Evolutionary conservation across 495 filamentous ascomycete genomes (phyloP).

Genomic region (Penicillium silybi): DNA sequence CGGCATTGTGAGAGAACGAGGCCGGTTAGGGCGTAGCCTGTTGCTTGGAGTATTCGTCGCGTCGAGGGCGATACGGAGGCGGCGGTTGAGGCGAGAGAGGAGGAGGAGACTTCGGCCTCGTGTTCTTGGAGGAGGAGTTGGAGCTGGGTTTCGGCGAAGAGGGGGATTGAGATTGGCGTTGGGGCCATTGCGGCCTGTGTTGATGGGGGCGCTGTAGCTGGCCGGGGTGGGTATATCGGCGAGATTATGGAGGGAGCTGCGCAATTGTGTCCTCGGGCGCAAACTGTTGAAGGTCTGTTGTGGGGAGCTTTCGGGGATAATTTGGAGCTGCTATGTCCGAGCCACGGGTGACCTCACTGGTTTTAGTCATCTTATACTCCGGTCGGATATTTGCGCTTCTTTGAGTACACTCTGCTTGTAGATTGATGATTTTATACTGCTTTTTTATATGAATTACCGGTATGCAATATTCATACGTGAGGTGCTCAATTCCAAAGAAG

Average conservation of each 20-base stretch:
- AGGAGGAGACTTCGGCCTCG: conserved; percentile 56
- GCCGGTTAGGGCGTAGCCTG: conserved; percentile 83
- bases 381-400: too few species aligned
- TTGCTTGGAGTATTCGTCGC: conserved; percentile 71
- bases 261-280: not conserved
- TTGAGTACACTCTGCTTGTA: too few species aligned
- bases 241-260: not conserved
- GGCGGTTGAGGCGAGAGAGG: conserved; percentile 59
- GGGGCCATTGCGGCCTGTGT: conserved; percentile 12
- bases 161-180: conserved; percentile 56
- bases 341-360: conserved; percentile 4
- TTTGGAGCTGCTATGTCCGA: conserved; percentile 3
- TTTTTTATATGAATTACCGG: too few species aligned
- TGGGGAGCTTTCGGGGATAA: conserved; percentile 10
- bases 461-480: too few species aligned
- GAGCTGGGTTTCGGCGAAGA: conserved; percentile 78
- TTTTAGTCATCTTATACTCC: conserved; percentile 23
- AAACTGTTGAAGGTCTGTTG: not conserved
- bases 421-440: too few species aligned
- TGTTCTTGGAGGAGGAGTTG: conserved; percentile 74
- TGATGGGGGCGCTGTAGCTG: not conserved
- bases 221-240: not conserved
- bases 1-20: conserved; percentile 70
- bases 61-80: conserved; percentile 65
- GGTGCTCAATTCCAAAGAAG: too few species aligned